A percentile compares a stretch with the other conserved stretches of the same genome.
phyloP scores from a whole-genome alignment of 805 yeast genomes.

The Candida peoriensis region DNA sequence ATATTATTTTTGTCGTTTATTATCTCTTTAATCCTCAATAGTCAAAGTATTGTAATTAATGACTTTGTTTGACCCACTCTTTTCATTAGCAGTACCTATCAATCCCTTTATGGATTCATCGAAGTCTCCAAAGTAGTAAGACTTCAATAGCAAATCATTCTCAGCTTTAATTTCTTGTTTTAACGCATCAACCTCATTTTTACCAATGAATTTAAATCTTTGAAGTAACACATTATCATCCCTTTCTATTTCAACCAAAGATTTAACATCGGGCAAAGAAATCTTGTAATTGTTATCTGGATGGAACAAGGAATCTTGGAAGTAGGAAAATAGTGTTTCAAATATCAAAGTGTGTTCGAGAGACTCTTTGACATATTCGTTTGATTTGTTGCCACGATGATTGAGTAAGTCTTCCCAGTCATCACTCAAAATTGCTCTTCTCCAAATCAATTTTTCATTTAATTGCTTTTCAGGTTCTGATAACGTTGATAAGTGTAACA shows the following conservation, averaged over 20 bases:
- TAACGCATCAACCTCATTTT: slow-evolving; percentile 19
- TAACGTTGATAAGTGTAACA: slow-evolving; percentile 36
- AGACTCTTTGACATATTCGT: slow-evolving; percentile 34
- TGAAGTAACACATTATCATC: slow-evolving; percentile 15
- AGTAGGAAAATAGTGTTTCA: slow-evolving; percentile 36
- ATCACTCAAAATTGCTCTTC: slow-evolving; percentile 49
- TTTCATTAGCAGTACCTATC: slow-evolving; percentile 33
- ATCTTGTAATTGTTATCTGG: slow-evolving; percentile 18
- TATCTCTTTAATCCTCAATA: slow-evolving; percentile 25
- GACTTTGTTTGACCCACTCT: slow-evolving; percentile 28
- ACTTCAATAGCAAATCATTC: slow-evolving; percentile 16
- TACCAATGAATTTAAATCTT: slow-evolving; percentile 21
- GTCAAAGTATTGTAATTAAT: slow-evolving; percentile 33
- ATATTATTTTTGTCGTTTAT: slow-evolving; percentile 14
- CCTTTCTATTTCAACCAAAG: slow-evolving; percentile 11
- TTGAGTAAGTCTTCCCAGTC: slow-evolving; percentile 41
- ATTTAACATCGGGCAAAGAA: slow-evolving; percentile 27
- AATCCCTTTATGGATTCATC: slow-evolving; percentile 28
- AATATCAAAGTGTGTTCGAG: slow-evolving; percentile 39
- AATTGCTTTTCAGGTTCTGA: slow-evolving; percentile 27
- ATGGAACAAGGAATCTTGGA: slow-evolving; percentile 29
- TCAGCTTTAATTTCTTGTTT: slow-evolving; percentile 19
- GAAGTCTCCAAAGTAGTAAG: slow-evolving; percentile 14
- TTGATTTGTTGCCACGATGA: slow-evolving; percentile 34
- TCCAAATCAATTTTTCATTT: slow-evolving; percentile 46